phyloP scores from a whole-genome alignment of 2,329 filamentous ascomycete species.

The Fusarium concolor region DNA sequence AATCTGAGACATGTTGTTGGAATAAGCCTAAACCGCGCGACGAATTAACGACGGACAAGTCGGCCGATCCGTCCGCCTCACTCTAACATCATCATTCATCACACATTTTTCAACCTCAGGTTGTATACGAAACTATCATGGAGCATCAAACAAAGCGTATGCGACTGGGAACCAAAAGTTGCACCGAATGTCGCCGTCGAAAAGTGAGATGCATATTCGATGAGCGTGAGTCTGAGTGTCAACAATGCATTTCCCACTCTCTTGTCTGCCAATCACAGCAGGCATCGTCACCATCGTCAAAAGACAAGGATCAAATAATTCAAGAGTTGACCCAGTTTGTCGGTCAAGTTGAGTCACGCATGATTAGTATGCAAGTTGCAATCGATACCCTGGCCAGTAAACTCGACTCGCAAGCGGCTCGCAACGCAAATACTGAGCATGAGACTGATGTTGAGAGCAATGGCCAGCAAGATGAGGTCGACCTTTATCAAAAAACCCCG shows the following conservation, averaged over 20 bases:
- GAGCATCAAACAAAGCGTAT: slow-evolving; percentile 41
- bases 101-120: background rate
- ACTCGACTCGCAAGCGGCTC: background rate
- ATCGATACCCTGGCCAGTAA: slow-evolving; percentile 4
- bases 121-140: background rate
- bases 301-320: slow-evolving; percentile 1
- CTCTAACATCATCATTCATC: background rate
- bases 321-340: slow-evolving; percentile 3
- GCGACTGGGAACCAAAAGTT: slow-evolving; percentile 51
- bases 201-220: slow-evolving; percentile 61
- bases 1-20: slow-evolving; percentile 5
- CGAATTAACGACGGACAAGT: background rate
- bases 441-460: background rate
- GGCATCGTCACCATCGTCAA: background rate
- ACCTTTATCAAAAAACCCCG: background rate
- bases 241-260: slow-evolving; percentile 58
- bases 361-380: slow-evolving; percentile 19
- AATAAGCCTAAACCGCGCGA: background rate
- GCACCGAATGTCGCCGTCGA: slow-evolving; percentile 58
- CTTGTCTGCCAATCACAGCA: slow-evolving; percentile 59
- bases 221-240: slow-evolving; percentile 53
- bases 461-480: background rate
- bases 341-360: slow-evolving; percentile 13
- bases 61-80: slow-evolving; percentile 3
- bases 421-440: background rate